A percentile compares a stretch with the other conserved stretches of the same genome.
Evolutionary conservation across 192 early-diverging fungal genomes (phyloP).

Genomic region (Mortierella claussenii): DNA sequence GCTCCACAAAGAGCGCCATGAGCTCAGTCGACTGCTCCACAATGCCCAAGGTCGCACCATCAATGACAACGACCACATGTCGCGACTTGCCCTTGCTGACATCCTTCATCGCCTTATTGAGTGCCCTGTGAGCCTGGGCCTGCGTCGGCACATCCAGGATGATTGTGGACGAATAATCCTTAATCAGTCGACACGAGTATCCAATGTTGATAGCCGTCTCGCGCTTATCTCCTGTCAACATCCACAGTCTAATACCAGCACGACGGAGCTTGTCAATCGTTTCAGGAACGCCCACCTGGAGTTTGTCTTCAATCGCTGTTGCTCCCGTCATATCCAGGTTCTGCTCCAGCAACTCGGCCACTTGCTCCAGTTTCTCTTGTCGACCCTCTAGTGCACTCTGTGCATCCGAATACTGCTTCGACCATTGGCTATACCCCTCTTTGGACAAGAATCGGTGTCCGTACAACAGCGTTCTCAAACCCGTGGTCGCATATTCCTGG

Average conservation of each 20-base stretch:
- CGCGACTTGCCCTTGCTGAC: conserved; percentile 46
- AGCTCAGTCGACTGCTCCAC: conserved; percentile 64
- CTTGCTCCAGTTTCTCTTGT: conserved; percentile 61
- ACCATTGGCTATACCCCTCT: conserved; percentile 76
- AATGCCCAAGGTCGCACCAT: conserved; percentile 53
- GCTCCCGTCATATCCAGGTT: conserved; percentile 81
- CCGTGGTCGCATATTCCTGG: conserved; percentile 77
- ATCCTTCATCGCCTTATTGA: conserved; percentile 55
- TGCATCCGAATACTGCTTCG: conserved; percentile 73
- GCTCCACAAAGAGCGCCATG: conserved; percentile 71
- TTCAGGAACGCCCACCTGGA: conserved; percentile 89
- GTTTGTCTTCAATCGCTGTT: conserved; percentile 90
- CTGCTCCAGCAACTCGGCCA: conserved; percentile 81
- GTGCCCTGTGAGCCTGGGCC: conserved; percentile 38
- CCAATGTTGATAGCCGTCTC: conserved; percentile 95
- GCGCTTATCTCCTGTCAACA: conserved; percentile 92
- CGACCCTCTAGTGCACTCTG: conserved; percentile 72
- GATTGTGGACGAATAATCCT: conserved; percentile 58
- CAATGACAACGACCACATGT: conserved; percentile 59
- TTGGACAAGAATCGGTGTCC: conserved; percentile 73
- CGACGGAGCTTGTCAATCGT: conserved; percentile 80
- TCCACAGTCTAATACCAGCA: conserved; percentile 89
- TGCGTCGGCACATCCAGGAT: conserved; percentile 55
- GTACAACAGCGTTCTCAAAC: conserved; percentile 85
- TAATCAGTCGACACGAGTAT: conserved; percentile 76